phyloP scores from a whole-genome alignment of 1,284 basidiomycete species.

The Ustilago sp. region DNA sequence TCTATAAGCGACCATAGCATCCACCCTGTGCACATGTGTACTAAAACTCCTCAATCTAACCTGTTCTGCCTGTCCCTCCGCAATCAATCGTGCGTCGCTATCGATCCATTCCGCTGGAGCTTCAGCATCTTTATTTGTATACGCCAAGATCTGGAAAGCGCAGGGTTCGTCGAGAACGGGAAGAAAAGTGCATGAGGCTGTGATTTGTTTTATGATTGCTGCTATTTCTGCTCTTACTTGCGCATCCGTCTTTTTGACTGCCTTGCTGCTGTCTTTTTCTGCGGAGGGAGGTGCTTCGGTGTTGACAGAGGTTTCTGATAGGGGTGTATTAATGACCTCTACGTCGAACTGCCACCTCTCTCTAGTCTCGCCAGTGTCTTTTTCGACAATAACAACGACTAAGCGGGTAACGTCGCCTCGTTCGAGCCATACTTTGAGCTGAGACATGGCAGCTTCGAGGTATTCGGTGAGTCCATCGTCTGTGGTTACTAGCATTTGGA shows the following conservation, averaged over 20 bases:
- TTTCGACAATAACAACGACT: conserved; percentile 94
- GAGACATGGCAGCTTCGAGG: conserved; percentile 87
- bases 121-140: conserved; percentile 77
- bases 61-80: conserved; percentile 94
- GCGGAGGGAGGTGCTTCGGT: not conserved
- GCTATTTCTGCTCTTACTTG: conserved; percentile 98
- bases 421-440: conserved; percentile 82
- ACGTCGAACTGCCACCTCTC: conserved; percentile 99
- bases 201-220: conserved; percentile 98
- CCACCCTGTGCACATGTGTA: conserved; percentile 70
- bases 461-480: conserved; percentile 93
- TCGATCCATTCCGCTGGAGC: conserved; percentile 93
- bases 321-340: conserved; percentile 74
- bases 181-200: conserved; percentile 93
- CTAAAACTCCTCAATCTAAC: conserved; percentile 75
- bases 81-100: conserved; percentile 92
- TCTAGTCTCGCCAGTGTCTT: conserved; percentile 88
- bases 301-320: not conserved
- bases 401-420: conserved; percentile 89
- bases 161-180: conserved; percentile 95
- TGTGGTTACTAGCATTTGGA: conserved; percentile 92
- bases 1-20: conserved; percentile 71
- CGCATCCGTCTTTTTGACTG: conserved; percentile 76
- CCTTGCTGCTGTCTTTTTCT: not conserved
- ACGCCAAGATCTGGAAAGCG: conserved; percentile 90